Base-by-base conservation (phyloP, 2,329 filamentous ascomycete species). In the Aureobasidium namibiae region DNA sequence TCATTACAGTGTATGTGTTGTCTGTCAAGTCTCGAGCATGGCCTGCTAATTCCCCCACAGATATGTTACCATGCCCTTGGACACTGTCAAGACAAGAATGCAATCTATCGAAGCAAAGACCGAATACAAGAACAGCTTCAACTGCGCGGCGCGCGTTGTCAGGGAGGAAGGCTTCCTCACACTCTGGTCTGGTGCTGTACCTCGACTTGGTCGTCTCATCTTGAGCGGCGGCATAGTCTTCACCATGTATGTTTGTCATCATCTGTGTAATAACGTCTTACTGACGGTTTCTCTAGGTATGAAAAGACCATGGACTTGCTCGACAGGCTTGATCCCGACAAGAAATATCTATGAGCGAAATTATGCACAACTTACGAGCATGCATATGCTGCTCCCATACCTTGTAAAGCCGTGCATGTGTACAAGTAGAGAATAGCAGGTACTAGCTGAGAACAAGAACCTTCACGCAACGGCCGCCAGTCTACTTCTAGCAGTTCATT, bases 141-240 rank as follows among this genome's bases (percentile, higher is more conserved):
- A 85, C 49, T 99, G 94, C 72, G 92, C 88, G 0, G 80, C 82
- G 11, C 80, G 86, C 68, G 95, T 99, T 65, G 88, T 94, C 72
- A 89, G 85, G 74, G 85, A 96, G 56, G 94, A 99, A 75, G 92
- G 94, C 2, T 59, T 97, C 13, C 72, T 92, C 41, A 96, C 92
- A 0, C 89, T 97, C 65, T 99, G 94, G 94, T 92, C 89, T 65
- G 94, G 94, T 26, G 92, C 94, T 23, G 70, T 97, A 65, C 94
- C 94, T 1, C 80, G 94, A 57, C 74, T 99, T 67, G 92, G 85
- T 24, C 80, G 94, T 60, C 73, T 99, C 66, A 88, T 96, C 42
- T 74, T 97, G 73, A 96, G 91, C 69, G 94, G 94, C 59, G 94
- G 94, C 18, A 96, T 99, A 69, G 94, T 99, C 41, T 99, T 99